Evolutionary conservation across 768 basidiomycete species (phyloP).

Genomic region (Suillus subalutaceus): DNA sequence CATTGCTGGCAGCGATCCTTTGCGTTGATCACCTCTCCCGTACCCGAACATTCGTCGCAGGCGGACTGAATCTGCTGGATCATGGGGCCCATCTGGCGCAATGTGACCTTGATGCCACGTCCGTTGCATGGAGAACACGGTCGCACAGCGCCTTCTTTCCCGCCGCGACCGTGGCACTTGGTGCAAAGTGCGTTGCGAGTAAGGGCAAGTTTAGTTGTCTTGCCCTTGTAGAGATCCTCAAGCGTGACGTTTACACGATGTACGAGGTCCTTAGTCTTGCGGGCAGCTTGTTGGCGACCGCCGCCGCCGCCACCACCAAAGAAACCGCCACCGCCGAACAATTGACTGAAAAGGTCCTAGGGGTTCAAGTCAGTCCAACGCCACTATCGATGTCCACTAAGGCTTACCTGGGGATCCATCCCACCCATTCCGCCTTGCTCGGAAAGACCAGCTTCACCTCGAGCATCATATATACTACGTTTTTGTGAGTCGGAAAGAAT

Average conservation of each 20-base stretch:
- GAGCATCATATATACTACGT: slow-evolving; percentile 81
- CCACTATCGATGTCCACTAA: neutral
- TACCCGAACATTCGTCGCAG: slow-evolving; percentile 91
- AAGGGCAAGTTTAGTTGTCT: slow-evolving; percentile 95
- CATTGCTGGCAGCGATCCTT: slow-evolving; percentile 93
- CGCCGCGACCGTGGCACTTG: slow-evolving; percentile 95
- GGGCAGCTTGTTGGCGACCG: slow-evolving; percentile 68
- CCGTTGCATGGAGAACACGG: slow-evolving; percentile 79
- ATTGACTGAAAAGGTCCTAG: slow-evolving; percentile 94
- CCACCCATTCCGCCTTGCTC: slow-evolving; percentile 90
- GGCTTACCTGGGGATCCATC: slow-evolving; percentile 90
- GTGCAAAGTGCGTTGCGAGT: slow-evolving; percentile 93
- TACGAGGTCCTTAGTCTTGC: slow-evolving; percentile 97
- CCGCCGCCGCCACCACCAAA: slow-evolving; percentile 56
- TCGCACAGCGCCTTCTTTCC: slow-evolving; percentile 94
- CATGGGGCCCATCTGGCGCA: slow-evolving; percentile 99
- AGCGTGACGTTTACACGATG: slow-evolving; percentile 96
- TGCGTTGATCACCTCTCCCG: slow-evolving; percentile 92
- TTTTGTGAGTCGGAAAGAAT: slow-evolving; percentile 88
- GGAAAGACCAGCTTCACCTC: slow-evolving; percentile 89
- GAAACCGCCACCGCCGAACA: slow-evolving; percentile 86
- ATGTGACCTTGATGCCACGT: slow-evolving; percentile 86
- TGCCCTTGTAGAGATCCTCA: slow-evolving; percentile 98
- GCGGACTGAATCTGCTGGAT: slow-evolving; percentile 97
- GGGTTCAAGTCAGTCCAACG: slow-evolving; percentile 1